These are phyloP conservation scores for Starmera stellimalicola DNA, from an alignment of 1,139 yeast species.

Conservation along the genomic window DNA sequence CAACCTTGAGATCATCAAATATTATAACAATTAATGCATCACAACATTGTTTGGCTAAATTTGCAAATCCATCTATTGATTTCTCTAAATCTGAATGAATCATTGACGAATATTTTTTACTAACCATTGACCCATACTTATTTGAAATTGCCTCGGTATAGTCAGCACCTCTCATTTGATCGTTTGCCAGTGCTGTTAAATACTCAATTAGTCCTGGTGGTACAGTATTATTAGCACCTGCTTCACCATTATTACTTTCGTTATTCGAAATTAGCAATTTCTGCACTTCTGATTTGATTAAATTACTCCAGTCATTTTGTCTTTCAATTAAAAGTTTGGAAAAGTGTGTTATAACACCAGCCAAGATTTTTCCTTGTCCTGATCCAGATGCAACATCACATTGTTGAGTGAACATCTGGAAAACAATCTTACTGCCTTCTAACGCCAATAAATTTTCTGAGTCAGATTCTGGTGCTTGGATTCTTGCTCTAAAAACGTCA, in stretches of 20 bases:
- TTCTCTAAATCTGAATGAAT: conserved; percentile 51
- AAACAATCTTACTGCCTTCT: conserved; percentile 65
- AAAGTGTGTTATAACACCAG: conserved; percentile 78
- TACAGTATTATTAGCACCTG: conserved; percentile 43
- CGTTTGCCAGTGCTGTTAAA: conserved; percentile 76
- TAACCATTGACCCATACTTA: conserved; percentile 56
- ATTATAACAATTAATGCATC: conserved; percentile 57
- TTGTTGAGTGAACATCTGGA: conserved; percentile 80
- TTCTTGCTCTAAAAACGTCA: conserved; percentile 49
- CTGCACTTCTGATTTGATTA: conserved; percentile 53
- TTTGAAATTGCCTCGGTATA: conserved; percentile 68
- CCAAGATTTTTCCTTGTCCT: conserved; percentile 71
- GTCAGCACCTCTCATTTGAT: conserved; percentile 79
- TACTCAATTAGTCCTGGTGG: conserved; percentile 79
- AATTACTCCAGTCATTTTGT: conserved; percentile 48
- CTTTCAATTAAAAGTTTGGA: conserved; percentile 50
- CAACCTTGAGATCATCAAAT: conserved; percentile 53
- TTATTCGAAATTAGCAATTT: conserved; percentile 32
- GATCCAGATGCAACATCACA: conserved; percentile 89
- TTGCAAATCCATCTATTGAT: conserved; percentile 68
- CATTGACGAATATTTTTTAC: conserved; percentile 47
- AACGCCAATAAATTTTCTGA: conserved; percentile 54
- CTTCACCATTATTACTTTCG: conserved; percentile 29
- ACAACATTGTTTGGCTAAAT: conserved; percentile 62
- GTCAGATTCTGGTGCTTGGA: conserved; percentile 65